Base-by-base conservation (phyloP, 805 yeast species). In the Candida maesae region DNA sequence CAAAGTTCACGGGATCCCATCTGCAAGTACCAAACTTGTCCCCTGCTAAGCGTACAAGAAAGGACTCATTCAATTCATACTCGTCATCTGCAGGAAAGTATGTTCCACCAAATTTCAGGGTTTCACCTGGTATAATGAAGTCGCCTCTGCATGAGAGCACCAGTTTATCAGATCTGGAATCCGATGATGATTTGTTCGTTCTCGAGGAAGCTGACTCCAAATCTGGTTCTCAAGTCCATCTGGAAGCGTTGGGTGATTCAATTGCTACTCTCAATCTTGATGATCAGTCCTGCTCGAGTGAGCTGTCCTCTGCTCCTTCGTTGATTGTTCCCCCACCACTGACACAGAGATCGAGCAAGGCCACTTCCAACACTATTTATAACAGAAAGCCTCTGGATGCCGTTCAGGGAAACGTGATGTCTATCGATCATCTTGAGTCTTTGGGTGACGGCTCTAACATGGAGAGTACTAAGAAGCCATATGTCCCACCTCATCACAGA, bases 71-170 rank as follows among this genome's bases (percentile, higher is more conserved):
- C 51, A 50, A 44, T 17, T 52, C 59, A 4, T 44, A 44, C 33
- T 55, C 63, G 3, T 50, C 60, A 5, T 56, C 72, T 6, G 62
- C 68, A 28, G 84, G 84, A 3, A 81, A 78, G 55, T 82, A 83
- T 51, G 66, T 83, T 29, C 90, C 90, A 16, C 89, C 89, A n/a
- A 80, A 75, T 52, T 65, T 81, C 49, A 70, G 89, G 56, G 33
- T 42, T 7, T 73, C 76, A 0, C 73, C 80, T 7, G 53, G 48
- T 31, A 33, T 49, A 10, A 51, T 49, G 21, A 51, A 48, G 19
- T 51, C 55, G 2, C 56, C 59, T 20, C 19, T 53, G 13, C 51
- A 46, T 31, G 61, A 52, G 19, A 47, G 48, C 8, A 39, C 49
- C 14, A 39, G 37, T 9, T 34, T 50, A 33, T 55, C 52, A 33